Evolutionary conservation across 441 rosid genomes (phyloP).

Genomic region (Pelargonium australe): DNA sequence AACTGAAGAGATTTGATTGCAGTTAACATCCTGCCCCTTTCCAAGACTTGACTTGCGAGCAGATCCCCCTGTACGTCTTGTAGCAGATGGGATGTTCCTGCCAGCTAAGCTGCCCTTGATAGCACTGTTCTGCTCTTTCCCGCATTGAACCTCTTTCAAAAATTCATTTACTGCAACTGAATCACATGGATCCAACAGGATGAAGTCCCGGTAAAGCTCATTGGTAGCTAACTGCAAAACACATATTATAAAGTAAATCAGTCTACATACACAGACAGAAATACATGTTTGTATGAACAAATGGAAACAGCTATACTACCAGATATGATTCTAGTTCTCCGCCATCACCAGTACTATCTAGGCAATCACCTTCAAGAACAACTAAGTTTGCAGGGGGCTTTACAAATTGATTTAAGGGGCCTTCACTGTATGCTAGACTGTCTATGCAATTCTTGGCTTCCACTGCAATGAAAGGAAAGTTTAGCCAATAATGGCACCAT

Average conservation of each 20-base stretch:
- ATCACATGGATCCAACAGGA: slow-evolving; percentile 39
- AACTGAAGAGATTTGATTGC: slow-evolving; percentile 32
- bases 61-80: slow-evolving; percentile 51
- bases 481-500: neutral
- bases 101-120: slow-evolving; percentile 36
- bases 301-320: slow-evolving; percentile 11
- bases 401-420: slow-evolving; percentile 13
- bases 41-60: slow-evolving; percentile 45
- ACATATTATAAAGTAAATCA: neutral
- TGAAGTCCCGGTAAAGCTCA: slow-evolving; percentile 20
- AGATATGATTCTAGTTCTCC: slow-evolving; percentile 26
- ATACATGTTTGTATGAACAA: neutral
- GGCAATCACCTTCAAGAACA: slow-evolving; percentile 27
- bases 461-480: slow-evolving; percentile 9
- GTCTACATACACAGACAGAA: neutral
- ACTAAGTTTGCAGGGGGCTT: slow-evolving; percentile 28
- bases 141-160: slow-evolving; percentile 33
- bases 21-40: slow-evolving; percentile 41
- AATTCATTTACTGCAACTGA: slow-evolving; percentile 49
- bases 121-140: slow-evolving; percentile 39
- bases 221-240: slow-evolving; percentile 23
- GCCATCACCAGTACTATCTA: slow-evolving; percentile 21
- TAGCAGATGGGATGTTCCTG: slow-evolving; percentile 54
- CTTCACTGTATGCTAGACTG: slow-evolving; percentile 10
- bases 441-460: slow-evolving; percentile 25